Conservation (phyloP, 1,139 yeast genomes). For the Suhomyces panamericanus region DNA sequence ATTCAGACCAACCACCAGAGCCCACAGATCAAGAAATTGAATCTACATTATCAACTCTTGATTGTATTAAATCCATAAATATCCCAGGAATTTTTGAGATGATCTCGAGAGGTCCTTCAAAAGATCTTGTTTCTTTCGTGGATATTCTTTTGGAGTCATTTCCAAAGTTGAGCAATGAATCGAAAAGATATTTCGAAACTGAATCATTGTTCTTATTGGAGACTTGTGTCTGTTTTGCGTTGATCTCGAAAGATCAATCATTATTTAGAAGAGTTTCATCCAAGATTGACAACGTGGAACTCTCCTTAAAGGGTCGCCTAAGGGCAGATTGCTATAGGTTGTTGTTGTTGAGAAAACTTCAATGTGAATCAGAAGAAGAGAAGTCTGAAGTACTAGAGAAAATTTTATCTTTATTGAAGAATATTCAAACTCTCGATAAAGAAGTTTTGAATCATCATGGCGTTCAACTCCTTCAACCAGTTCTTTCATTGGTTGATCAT, state of each 20-base stretch:
- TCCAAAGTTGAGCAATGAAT: slow-evolving; percentile 35
- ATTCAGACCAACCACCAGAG: slow-evolving; percentile 82
- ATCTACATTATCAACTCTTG: slow-evolving; percentile 75
- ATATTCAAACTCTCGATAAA: slow-evolving; percentile 32
- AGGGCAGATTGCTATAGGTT: slow-evolving; percentile 44
- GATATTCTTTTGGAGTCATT: slow-evolving; percentile 28
- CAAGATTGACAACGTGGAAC: slow-evolving; percentile 21
- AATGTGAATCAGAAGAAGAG: slow-evolving; percentile 11
- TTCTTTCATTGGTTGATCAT: slow-evolving; percentile 51
- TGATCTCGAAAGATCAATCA: slow-evolving; percentile 43
- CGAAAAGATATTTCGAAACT: slow-evolving; percentile 51
- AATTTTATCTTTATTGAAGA: slow-evolving; percentile 18
- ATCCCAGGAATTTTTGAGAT: slow-evolving; percentile 51
- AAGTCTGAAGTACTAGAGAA: neutral
- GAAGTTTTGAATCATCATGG: slow-evolving; percentile 50
- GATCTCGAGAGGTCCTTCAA: slow-evolving; percentile 35
- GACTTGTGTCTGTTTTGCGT: slow-evolving; percentile 49
- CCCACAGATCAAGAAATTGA: slow-evolving; percentile 93
- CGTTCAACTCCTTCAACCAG: slow-evolving; percentile 50
- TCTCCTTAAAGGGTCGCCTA: slow-evolving; percentile 33
- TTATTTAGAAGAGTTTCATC: slow-evolving; percentile 28
- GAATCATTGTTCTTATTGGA: slow-evolving; percentile 60
- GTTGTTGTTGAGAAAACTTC: slow-evolving; percentile 38
- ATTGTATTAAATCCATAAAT: slow-evolving; percentile 72
- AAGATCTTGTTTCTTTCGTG: slow-evolving; percentile 22